A percentile compares a stretch with the other conserved stretches of the same genome.
phyloP scores from a whole-genome alignment of 306 rosid species.

The Quercus berberidifolia region DNA sequence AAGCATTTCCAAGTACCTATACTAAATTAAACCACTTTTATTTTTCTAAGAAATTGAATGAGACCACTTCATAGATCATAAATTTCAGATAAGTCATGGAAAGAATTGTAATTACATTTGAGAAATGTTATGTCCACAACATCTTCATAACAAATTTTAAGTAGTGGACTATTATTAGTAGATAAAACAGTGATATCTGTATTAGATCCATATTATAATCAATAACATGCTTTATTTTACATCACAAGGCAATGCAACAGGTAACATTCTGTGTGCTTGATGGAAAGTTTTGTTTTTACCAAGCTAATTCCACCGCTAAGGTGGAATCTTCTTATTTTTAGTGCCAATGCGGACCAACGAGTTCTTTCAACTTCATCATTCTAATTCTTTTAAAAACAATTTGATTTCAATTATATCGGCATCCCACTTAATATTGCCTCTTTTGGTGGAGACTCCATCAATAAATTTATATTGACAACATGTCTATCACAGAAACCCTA shows the following conservation, averaged over 20 bases:
- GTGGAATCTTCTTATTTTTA: slow-evolving; percentile 36
- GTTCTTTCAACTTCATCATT: slow-evolving; percentile 24
- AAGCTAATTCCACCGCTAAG: background rate
- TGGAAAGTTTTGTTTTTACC: background rate
- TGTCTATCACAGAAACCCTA: background rate
- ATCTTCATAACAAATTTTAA: no score
- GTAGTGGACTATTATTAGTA: no score
- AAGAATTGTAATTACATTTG: background rate
- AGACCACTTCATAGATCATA: background rate
- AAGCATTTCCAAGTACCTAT: no score
- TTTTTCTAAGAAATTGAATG: no score
- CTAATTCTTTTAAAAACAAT: slow-evolving; percentile 10
- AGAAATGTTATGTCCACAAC: no score
- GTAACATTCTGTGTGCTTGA: background rate
- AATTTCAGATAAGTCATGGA: no score
- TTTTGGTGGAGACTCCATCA: slow-evolving; percentile 43
- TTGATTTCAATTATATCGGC: slow-evolving; percentile 26
- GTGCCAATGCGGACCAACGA: slow-evolving; percentile 18
- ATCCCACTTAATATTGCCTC: slow-evolving; percentile 40
- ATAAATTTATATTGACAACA: slow-evolving; percentile 21
- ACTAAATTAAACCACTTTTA: no score
- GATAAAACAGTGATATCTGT: no score
- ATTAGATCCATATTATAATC: no score
- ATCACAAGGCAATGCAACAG: background rate
- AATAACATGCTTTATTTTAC: background rate